These are phyloP conservation scores for Rhodotorula sp. DNA, from an alignment of 1,284 basidiomycete genomes.

Conservation along the genomic window DNA sequence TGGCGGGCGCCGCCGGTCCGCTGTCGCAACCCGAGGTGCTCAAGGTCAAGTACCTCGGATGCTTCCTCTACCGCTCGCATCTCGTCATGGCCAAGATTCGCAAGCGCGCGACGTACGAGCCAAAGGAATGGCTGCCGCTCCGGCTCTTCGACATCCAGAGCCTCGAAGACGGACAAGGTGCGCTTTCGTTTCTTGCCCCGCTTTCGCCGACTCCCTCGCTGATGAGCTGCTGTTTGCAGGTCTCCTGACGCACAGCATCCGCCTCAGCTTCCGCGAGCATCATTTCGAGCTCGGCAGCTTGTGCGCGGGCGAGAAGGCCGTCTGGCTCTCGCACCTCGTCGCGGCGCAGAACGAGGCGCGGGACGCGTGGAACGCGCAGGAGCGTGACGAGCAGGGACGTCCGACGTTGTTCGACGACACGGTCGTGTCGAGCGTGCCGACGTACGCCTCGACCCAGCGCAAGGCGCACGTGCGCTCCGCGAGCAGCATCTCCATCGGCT, in stretches of 20 bases:
- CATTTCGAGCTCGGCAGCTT: slow-evolving; percentile 80
- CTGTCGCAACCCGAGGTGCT: slow-evolving; percentile 44
- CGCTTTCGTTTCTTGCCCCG: not conserved
- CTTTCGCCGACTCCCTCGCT: not conserved
- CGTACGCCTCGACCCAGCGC: slow-evolving; percentile 7
- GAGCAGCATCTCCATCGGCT: slow-evolving; percentile 32
- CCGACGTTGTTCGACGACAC: slow-evolving; percentile 37
- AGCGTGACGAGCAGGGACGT: slow-evolving; percentile 17
- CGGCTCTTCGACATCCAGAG: slow-evolving; percentile 44
- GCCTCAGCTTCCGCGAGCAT: slow-evolving; percentile 65
- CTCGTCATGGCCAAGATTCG: slow-evolving; percentile 80
- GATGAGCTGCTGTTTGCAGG: slow-evolving; percentile 54
- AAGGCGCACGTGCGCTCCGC: slow-evolving; percentile 32
- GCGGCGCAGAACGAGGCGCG: slow-evolving; percentile 19
- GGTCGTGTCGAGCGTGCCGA: slow-evolving; percentile 31
- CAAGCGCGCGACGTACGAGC: slow-evolving; percentile 75
- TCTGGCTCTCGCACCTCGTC: slow-evolving; percentile 63
- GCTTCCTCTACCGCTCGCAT: slow-evolving; percentile 83
- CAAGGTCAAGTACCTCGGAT: slow-evolving; percentile 52
- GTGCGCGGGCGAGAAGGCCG: slow-evolving; percentile 72
- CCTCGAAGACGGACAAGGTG: slow-evolving; percentile 45
- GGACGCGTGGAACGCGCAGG: slow-evolving; percentile 25
- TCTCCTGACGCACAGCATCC: slow-evolving; percentile 74
- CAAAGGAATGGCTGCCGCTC: slow-evolving; percentile 80
- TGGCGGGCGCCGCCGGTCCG: not conserved